Evolutionary conservation across 106 monocot species (phyloP).

Genomic region (Amphibolis antarctica): DNA sequence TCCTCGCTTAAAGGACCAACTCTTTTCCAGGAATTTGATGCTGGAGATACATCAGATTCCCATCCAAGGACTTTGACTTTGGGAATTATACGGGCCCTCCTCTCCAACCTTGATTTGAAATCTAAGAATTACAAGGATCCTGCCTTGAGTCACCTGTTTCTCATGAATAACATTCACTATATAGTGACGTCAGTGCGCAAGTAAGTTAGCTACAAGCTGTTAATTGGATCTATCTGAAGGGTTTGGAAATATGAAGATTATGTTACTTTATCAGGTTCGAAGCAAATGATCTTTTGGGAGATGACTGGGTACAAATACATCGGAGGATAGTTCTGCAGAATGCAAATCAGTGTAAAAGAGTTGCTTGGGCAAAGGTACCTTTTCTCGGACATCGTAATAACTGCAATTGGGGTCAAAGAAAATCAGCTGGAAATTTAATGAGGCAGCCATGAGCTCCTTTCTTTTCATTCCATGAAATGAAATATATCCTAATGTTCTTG

Average conservation of each 20-base stretch:
- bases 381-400: no score
- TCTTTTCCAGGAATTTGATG: conserved; percentile 64
- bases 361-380: conserved; percentile 67
- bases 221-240: neutral
- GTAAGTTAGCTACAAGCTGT: conserved; percentile 9
- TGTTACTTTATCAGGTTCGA: conserved; percentile 39
- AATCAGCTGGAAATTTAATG: neutral
- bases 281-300: conserved; percentile 72
- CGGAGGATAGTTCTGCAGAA: conserved; percentile 75
- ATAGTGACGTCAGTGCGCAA: conserved; percentile 73
- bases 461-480: no score
- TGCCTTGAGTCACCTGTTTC: conserved; percentile 48
- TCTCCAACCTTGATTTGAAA: conserved; percentile 62
- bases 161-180: conserved; percentile 84
- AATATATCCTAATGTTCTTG: neutral
- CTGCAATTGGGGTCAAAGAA: neutral
- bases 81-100: conserved; percentile 68
- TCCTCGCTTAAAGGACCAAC: conserved; percentile 69
- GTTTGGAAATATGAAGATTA: neutral
- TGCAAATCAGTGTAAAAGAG: conserved; percentile 62
- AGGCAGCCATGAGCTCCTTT: no score
- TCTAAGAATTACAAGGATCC: conserved; percentile 75
- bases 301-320: conserved; percentile 86
- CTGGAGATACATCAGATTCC: conserved; percentile 30
- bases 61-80: conserved; percentile 46